Evolutionary conservation across 805 yeast species (phyloP), one percentile per base, ranked within the genome.

Genomic region (Brettanomyces custersianus): DNA sequence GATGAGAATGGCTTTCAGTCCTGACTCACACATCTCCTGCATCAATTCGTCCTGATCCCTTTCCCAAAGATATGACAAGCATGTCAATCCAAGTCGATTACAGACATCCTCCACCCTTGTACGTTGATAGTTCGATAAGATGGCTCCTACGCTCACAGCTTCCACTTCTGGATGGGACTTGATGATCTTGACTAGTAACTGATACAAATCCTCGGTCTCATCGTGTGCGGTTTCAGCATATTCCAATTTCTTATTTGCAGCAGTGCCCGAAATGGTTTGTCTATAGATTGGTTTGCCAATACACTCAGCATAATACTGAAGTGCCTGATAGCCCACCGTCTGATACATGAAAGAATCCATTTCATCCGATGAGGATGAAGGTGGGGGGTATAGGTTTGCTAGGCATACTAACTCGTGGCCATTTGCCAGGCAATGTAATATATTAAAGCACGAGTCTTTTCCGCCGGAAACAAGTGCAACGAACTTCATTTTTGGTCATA

Each of bases 271-370:
- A 23, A 90, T 85, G 11, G 66, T 65, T 5, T 70, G 74, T 34
- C 95, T 61, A 49, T 79, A 86, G 53, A 92, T 59, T 0, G 98
- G 97, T 1, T 82, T 74, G 6, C 76, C 88, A 29, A 83, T 61
- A 49, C 95, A 83, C 40, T 77, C 67, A 3, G 71, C 62, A 50
- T 88, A 85, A 36, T 63, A 57, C 0, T 72, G 68, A 2, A 92
- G 66, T 3, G 82, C 73, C 42, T 81, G 84, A 55, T 83, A 92
- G 0, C 98, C 98, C 6, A 92, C 97, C 0, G 98, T 92, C 59
- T 92, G 98, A 57, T 84, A 92, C 98, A 92, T 92, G 52, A 80
- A 90, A 36, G 95, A 84, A 55, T 92, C 96, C 36, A 92, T 61
- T 55, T 92, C 98, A 36, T 59, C 62, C 45, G 77, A 80, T 17